phyloP scores from a whole-genome alignment of 441 rosid genomes.

The Gossypium davidsonii region DNA sequence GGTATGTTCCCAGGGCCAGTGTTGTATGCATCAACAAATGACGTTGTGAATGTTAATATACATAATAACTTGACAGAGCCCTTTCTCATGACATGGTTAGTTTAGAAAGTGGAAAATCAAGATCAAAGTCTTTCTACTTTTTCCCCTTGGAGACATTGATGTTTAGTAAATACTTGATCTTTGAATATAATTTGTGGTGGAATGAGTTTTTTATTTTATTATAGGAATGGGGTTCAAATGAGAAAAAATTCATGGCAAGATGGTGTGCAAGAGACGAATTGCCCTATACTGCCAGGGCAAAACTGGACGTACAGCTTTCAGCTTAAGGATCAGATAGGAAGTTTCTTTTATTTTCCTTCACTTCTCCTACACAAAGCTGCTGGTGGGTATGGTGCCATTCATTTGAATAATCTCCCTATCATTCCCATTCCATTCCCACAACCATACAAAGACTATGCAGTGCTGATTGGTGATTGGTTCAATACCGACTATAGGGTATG shows the following conservation, averaged over 20 bases:
- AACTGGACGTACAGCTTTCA: slow-evolving; percentile 73
- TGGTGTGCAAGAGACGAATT: slow-evolving; percentile 68
- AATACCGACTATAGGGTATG: slow-evolving; percentile 45
- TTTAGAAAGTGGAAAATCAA: background rate
- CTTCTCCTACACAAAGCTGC: slow-evolving; percentile 53
- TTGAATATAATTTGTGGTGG: no score
- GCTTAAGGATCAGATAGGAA: slow-evolving; percentile 71
- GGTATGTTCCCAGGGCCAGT: slow-evolving; percentile 72
- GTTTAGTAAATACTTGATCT: background rate
- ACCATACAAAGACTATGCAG: slow-evolving; percentile 47
- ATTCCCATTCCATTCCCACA: slow-evolving; percentile 51
- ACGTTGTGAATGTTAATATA: slow-evolving; percentile 54
- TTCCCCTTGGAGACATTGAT: background rate
- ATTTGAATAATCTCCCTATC: slow-evolving; percentile 29
- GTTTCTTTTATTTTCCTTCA: slow-evolving; percentile 58
- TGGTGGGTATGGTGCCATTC: slow-evolving; percentile 66
- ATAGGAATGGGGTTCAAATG: slow-evolving; percentile 65
- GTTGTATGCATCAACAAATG: slow-evolving; percentile 54
- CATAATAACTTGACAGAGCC: slow-evolving; percentile 54
- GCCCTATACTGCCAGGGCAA: slow-evolving; percentile 56
- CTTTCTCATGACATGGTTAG: slow-evolving; percentile 50
- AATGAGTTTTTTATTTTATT: background rate
- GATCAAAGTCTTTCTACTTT: slow-evolving; percentile 30
- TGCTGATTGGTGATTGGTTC: slow-evolving; percentile 63
- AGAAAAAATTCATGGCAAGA: slow-evolving; percentile 71